Evolutionary conservation across 305 asterid species (phyloP), one percentile per base, ranked within the genome.

Genomic region (Salvia sclarea): DNA sequence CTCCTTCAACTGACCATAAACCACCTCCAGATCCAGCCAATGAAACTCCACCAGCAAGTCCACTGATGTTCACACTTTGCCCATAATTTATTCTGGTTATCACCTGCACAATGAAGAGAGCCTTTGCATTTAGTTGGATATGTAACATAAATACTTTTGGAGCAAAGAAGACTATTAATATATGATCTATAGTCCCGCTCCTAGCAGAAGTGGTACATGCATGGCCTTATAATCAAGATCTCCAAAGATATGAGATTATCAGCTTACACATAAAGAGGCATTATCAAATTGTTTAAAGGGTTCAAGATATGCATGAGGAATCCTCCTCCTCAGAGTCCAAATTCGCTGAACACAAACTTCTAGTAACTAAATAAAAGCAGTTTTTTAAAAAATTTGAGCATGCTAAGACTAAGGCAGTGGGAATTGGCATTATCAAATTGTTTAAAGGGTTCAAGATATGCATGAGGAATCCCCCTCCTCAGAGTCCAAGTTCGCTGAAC

Each of bases 1-100:
- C 97, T 66, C 90, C 97, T 82, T 88, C 85, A 59, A 93, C 79
- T 7, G 98, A 77, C 97, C 97, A 93, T 61, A 90, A 79, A 61
- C 92, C 96, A 62, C 95, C 88, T 24, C 89, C 95, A 14, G 92
- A 83, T 69, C 98, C 98, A 50, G 98, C 98, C 84, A 93, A 80
- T 21, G 98, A 93, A 67, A 93, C 98, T 65, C 90, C 90, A 62
- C 98, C 98, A 61, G 97, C 97, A 44, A 93, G 90, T 66, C 96
- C 98, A 80, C 96, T 90, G 33, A 93, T 88, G 77, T 81, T 76
- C 71, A 86, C 83, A 79, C 98, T 88, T 80, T 90, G 98, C 64
- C 98, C 98, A 35, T 93, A 93, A 56, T 93, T 93, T 77, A 93
- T 84, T 81, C 98, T 87, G 4, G 96, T 90, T 74, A 93, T 90